phyloP scores from a whole-genome alignment of 176 grass and related monocot genomes.

The Coix lacrymajobi region DNA sequence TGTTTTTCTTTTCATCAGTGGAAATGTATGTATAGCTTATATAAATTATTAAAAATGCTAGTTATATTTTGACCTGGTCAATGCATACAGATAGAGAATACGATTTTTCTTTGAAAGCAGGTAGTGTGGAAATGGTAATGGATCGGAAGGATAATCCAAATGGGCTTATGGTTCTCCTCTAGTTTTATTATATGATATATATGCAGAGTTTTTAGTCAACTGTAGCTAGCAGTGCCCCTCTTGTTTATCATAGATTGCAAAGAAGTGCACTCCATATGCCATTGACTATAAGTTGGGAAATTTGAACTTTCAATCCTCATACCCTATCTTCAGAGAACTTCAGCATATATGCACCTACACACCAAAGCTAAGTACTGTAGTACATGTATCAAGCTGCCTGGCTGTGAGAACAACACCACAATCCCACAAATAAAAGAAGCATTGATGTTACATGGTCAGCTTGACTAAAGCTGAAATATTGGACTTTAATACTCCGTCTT shows the following conservation, averaged over 20 bases:
- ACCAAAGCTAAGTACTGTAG: too few relatives aligned
- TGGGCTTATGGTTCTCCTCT: neutral
- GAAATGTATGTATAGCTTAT: neutral
- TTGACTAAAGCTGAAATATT: conserved; percentile 1
- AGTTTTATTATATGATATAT: neutral
- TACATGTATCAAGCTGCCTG: neutral
- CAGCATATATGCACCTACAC: neutral
- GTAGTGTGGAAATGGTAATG: neutral
- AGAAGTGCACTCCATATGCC: neutral
- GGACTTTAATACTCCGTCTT: conserved; percentile 5
- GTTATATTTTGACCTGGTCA: neutral
- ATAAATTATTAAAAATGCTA: neutral
- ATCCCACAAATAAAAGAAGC: neutral
- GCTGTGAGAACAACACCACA: neutral
- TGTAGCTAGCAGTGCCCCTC: neutral
- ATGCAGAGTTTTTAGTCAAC: neutral
- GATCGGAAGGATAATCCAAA: neutral
- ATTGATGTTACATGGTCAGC: conserved; percentile 13
- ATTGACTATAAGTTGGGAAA: conserved; percentile 23
- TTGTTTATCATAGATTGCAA: neutral
- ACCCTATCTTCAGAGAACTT: neutral
- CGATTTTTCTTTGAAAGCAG: neutral
- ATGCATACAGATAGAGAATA: neutral
- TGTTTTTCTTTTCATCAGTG: neutral
- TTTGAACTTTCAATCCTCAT: neutral